Evolutionary conservation across 2,329 filamentous ascomycete genomes (phyloP), one percentile per base, ranked within the genome.

Genomic region (Pyricularia sp.): DNA sequence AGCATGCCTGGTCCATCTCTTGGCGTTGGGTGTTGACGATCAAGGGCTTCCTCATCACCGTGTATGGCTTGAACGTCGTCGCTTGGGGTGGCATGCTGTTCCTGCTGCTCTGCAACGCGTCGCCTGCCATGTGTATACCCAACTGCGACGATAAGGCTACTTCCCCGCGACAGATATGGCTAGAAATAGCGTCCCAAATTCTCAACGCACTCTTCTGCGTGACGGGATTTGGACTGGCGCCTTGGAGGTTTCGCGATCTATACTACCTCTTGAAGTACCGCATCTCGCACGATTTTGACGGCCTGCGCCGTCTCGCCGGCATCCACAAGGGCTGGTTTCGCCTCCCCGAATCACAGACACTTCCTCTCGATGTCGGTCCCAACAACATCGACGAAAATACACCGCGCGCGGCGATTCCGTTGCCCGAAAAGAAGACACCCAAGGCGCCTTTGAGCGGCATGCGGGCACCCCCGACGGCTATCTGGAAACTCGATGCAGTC

Each of bases 1-100:
- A 74, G 24, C 84, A 86, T 64, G 84, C 82, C 1, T 71, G 86
- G 13, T 77, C 80, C 31, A 81, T 84, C 0, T 90, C 89, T 71
- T 88, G 85, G 84, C 82, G 84, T 64, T 96, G 91, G 78, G 84
- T 89, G 70, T 78, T 83, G 49, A 96, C 90, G 0, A 88, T 88
- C 0, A 75, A 89, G 65, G 91, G 91, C 2, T 91, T 94, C 72
- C 78, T 90, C 64, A 84, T 93, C 55, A 89, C 87, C 2, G 74
- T 96, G 6, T 96, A 96, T 74, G 86, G 88, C 13, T 81, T 94
- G 65, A 93, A 93, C 68, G 83, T 96, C 24, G 84, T 96, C 10
- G 92, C 89, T 0, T 96, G 91, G 91, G 91, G 91, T 63, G 91
- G 89, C 66, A 96, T 96, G 91, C 81, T 96, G 40, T 96, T 96